Percentiles rank a stretch among this genome's conserved stretches.
phyloP scores from a whole-genome alignment of 345 rosid species.

The Leavenworthia alabamica region DNA sequence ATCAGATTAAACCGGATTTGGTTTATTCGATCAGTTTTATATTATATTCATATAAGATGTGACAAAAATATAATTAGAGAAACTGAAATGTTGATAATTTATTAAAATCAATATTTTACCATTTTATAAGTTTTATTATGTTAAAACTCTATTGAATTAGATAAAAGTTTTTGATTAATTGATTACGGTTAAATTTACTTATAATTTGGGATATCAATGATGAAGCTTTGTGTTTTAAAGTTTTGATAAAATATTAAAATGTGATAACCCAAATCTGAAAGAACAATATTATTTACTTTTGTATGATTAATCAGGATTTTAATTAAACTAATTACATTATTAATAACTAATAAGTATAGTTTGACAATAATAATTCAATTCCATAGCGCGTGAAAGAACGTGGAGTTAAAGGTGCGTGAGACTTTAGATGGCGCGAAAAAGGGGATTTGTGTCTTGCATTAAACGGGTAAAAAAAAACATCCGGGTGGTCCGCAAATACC shows the following conservation, averaged over 20 bases:
- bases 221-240: neutral
- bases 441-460: slow-evolving; percentile 21
- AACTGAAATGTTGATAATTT: neutral
- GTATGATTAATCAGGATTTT: too few species aligned
- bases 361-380: neutral
- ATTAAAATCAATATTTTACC: neutral
- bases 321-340: too few species aligned
- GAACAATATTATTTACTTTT: too few species aligned
- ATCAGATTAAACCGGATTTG: too few species aligned
- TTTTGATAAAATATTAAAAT: too few species aligned
- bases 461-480: slow-evolving; percentile 12
- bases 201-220: neutral
- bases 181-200: neutral
- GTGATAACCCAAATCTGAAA: too few species aligned
- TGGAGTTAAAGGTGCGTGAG: neutral
- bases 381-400: neutral
- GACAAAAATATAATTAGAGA: neutral
- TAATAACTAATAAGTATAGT: neutral
- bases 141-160: neutral
- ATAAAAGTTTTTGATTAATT: neutral
- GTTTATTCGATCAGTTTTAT: too few species aligned
- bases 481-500: slow-evolving; percentile 34
- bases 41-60: neutral
- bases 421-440: neutral
- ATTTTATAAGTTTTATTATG: neutral